Evolutionary conservation across 306 rosid species (phyloP).

Genomic region (Acacia crassicarpa): DNA sequence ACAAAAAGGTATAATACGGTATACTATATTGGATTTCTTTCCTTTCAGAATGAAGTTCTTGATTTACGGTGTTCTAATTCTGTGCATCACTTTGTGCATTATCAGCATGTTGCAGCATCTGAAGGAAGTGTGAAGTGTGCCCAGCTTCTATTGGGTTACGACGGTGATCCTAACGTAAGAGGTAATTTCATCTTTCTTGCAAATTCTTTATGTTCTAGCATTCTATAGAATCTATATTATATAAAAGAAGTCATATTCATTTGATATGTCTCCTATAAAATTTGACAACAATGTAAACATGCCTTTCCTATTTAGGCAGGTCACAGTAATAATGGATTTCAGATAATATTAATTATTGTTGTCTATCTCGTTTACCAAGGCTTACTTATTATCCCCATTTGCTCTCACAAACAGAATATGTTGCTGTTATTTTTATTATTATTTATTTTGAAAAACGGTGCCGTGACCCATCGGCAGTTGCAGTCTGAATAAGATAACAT

Average conservation of each 20-base stretch:
- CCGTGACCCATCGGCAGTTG: neutral
- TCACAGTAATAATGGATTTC: neutral
- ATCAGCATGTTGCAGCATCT: slow-evolving; percentile 77
- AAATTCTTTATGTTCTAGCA: neutral
- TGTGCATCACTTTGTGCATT: slow-evolving; percentile 23
- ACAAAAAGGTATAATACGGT: too few relatives aligned
- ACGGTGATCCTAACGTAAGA: slow-evolving; percentile 74
- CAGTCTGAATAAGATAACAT: neutral
- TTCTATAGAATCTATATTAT: too few relatives aligned
- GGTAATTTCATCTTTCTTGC: slow-evolving; percentile 44
- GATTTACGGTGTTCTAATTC: neutral
- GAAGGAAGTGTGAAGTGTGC: slow-evolving; percentile 81
- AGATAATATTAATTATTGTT: neutral
- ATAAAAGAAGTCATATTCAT: neutral
- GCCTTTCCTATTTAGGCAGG: neutral
- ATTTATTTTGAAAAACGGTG: too few relatives aligned
- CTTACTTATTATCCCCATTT: neutral
- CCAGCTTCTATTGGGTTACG: slow-evolving; percentile 66
- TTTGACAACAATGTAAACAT: neutral
- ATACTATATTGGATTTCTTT: too few relatives aligned
- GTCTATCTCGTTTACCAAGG: neutral
- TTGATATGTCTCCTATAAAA: neutral
- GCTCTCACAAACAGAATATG: too few relatives aligned
- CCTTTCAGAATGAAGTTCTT: neutral
- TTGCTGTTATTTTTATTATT: too few relatives aligned